A percentile compares a stretch with the other conserved stretches of the same genome.
These are phyloP conservation scores for Cryptococcus sp. DNA, from an alignment of 1,284 basidiomycete species.

Conservation along the genomic window DNA sequence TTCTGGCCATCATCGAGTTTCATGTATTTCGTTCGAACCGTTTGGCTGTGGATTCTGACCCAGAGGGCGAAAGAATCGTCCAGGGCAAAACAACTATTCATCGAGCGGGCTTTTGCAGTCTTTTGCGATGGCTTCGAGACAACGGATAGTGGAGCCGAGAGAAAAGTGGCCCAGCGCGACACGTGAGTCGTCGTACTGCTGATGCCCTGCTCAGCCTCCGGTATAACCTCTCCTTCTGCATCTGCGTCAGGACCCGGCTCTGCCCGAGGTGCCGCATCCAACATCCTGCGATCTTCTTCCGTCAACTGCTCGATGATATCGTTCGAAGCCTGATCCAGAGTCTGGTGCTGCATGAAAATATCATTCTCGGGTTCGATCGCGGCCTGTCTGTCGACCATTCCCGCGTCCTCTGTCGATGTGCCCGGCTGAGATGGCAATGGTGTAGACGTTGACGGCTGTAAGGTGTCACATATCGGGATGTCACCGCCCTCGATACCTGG, in stretches of 20 bases:
- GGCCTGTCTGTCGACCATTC: too few relatives aligned
- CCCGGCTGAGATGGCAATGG: background rate
- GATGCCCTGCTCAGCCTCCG: background rate
- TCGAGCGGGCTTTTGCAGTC: conserved; percentile 90
- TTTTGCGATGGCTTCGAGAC: conserved; percentile 97
- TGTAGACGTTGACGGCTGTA: background rate
- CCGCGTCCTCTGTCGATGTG: background rate
- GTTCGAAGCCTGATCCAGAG: background rate
- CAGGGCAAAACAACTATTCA: conserved; percentile 82
- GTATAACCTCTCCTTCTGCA: background rate
- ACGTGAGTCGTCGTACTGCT: conserved; percentile 32
- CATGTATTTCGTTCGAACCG: conserved; percentile 95
- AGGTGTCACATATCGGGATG: background rate
- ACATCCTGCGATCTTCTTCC: background rate
- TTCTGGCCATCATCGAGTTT: conserved; percentile 63
- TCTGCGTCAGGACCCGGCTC: background rate
- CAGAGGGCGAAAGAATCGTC: conserved; percentile 89
- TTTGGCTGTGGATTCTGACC: conserved; percentile 95
- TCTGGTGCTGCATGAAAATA: background rate
- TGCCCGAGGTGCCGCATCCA: background rate
- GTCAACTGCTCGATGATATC: background rate
- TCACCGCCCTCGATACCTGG: conserved; percentile 9
- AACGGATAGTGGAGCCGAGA: conserved; percentile 85
- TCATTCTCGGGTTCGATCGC: background rate
- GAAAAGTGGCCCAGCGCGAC: conserved; percentile 72